phyloP scores from a whole-genome alignment of 2,329 filamentous ascomycete genomes.

The Lasiodiplodia sp. region DNA sequence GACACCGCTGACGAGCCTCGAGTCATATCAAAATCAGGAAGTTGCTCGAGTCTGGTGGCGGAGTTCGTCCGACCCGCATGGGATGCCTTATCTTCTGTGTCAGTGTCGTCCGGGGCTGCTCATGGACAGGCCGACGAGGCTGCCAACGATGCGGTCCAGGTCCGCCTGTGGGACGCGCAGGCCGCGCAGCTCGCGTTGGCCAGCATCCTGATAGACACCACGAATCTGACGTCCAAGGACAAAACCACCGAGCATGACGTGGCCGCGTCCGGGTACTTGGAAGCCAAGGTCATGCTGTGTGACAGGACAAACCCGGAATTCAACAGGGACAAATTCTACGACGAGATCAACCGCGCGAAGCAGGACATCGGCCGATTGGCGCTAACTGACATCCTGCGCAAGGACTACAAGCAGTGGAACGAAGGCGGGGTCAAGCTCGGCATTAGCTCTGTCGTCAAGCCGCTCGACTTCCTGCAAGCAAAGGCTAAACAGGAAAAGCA shows the following conservation, averaged over 20 bases:
- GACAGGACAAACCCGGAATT: conserved; percentile 48
- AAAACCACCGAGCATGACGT: conserved; percentile 72
- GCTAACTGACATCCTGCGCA: conserved; percentile 73
- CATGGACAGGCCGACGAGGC: conserved; percentile 49
- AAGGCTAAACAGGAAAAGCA: conserved; percentile 57
- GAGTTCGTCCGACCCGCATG: conserved; percentile 66
- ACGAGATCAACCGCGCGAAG: conserved; percentile 69
- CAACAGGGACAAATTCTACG: conserved; percentile 64
- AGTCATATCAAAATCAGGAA: conserved; percentile 71
- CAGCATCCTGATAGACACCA: conserved; percentile 77
- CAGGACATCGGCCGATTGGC: conserved; percentile 68
- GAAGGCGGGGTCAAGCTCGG: conserved; percentile 64
- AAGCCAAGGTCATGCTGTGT: conserved; percentile 58
- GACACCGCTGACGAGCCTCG: conserved; percentile 61
- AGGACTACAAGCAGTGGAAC: conserved; percentile 85
- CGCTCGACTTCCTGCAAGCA: conserved; percentile 65
- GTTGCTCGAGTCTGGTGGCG: conserved; percentile 75
- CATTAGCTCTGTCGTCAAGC: conserved; percentile 70
- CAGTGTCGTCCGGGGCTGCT: conserved; percentile 51
- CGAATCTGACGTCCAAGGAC: conserved; percentile 63
- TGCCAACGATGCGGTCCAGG: conserved; percentile 45
- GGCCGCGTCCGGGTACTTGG: conserved; percentile 65
- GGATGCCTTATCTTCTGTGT: conserved; percentile 56
- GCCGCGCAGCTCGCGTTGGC: conserved; percentile 73
- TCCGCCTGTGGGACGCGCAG: conserved; percentile 60